phyloP scores from a whole-genome alignment of 2,329 filamentous ascomycete genomes.

The Stenocarpella maydis region DNA sequence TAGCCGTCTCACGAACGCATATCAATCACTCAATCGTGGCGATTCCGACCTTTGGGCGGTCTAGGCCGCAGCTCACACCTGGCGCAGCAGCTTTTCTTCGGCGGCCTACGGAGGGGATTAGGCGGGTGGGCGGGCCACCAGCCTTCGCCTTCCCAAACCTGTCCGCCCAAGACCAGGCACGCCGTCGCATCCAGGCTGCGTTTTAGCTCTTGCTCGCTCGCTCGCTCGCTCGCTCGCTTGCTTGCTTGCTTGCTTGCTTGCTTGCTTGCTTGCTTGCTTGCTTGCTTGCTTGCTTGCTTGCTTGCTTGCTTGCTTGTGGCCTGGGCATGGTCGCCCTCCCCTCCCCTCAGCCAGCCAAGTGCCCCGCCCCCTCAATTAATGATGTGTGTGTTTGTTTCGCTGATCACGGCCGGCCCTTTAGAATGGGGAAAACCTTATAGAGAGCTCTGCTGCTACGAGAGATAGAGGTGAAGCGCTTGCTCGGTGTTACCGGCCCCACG shows the following conservation, averaged over 20 bases:
- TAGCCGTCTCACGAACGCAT: slow-evolving; percentile 27
- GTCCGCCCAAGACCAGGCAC: slow-evolving; percentile 12
- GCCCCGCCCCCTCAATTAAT: not conserved
- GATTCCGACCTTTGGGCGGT: slow-evolving; percentile 3
- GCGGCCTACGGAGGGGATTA: not conserved
- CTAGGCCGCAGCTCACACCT: slow-evolving; percentile 11
- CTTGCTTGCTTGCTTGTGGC: too few species aligned
- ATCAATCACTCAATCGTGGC: slow-evolving; percentile 32
- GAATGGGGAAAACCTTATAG: slow-evolving; percentile 6
- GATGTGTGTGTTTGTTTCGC: slow-evolving; percentile 16
- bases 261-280: too few species aligned
- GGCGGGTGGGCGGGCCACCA: slow-evolving; percentile 12
- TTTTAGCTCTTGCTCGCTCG: not conserved
- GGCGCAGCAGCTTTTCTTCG: too few species aligned
- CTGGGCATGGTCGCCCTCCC: too few species aligned
- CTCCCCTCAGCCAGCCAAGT: too few species aligned
- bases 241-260: too few species aligned
- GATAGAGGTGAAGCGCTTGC: not conserved
- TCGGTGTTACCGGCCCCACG: slow-evolving; percentile 25
- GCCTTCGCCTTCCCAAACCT: not conserved
- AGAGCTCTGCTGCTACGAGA: not conserved
- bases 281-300: too few species aligned
- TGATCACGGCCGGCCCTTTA: not conserved
- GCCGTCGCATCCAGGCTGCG: not conserved
- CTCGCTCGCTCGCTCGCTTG: too few species aligned